phyloP scores from a whole-genome alignment of 208 protist species.

The Crithidia expoeki region DNA sequence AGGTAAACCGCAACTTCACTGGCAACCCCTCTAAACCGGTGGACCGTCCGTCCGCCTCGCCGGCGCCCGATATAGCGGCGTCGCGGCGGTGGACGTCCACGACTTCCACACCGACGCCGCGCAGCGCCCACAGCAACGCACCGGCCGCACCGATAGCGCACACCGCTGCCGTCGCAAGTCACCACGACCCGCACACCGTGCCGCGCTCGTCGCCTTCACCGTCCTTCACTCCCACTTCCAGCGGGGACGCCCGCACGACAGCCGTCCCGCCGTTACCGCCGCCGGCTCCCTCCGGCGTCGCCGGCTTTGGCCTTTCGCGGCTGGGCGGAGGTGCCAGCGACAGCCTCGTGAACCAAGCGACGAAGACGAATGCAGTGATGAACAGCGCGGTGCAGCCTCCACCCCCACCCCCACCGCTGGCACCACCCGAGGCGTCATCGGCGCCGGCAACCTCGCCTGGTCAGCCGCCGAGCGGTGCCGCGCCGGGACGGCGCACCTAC shows the following conservation, averaged over 20 bases:
- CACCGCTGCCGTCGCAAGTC: not conserved
- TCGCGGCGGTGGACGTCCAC: conserved; percentile 21
- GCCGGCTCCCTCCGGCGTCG: not conserved
- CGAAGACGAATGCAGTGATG: not conserved
- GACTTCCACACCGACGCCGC: conserved; percentile 18
- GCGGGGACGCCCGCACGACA: not conserved
- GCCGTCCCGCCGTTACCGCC: not conserved
- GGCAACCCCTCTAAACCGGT: conserved; percentile 6
- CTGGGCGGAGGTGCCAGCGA: not conserved
- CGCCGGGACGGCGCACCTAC: conserved; percentile 7
- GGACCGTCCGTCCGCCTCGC: not conserved
- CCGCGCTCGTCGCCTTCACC: conserved; percentile 13
- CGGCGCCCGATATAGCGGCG: not conserved
- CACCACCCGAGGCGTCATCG: not conserved
- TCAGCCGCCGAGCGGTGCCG: not conserved
- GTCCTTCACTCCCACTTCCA: conserved; percentile 10
- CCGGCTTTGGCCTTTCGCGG: not conserved
- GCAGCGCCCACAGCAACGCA: conserved; percentile 15
- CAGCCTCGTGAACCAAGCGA: not conserved
- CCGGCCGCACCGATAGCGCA: not conserved
- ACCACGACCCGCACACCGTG: conserved; percentile 15
- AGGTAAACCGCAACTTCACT: not conserved
- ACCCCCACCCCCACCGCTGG: not conserved
- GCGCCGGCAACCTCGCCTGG: not conserved
- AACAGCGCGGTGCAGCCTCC: not conserved